phyloP scores from a whole-genome alignment of 208 protist species.

The Tritrichomonas musculus region DNA sequence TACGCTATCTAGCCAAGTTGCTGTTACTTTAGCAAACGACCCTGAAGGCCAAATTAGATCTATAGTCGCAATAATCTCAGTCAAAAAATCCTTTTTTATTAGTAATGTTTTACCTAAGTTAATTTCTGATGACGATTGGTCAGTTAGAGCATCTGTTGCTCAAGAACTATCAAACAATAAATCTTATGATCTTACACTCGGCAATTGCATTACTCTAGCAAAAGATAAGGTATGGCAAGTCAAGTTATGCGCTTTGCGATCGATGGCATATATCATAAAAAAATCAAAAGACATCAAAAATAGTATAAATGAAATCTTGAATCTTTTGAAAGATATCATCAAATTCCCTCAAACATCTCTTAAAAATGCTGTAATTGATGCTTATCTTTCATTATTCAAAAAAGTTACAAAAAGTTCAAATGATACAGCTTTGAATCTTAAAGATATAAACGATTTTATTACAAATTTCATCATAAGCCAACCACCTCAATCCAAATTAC shows the following conservation, averaged over 20 bases:
- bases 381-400: neutral
- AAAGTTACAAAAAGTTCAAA: neutral
- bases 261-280: neutral
- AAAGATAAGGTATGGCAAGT: constrained; percentile 24
- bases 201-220: neutral
- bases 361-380: neutral
- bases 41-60: neutral
- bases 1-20: neutral
- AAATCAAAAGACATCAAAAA: neutral
- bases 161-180: neutral
- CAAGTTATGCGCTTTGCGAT: neutral
- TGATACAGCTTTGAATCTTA: too few relatives aligned
- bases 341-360: neutral
- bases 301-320: neutral
- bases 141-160: neutral
- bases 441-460: too few relatives aligned
- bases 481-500: neutral
- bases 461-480: neutral
- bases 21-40: neutral
- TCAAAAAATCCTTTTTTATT: neutral
- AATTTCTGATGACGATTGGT: neutral
- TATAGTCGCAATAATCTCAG: neutral
- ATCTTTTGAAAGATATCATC: neutral
- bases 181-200: neutral
- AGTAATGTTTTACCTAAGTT: neutral